Evolutionary conservation across 768 basidiomycete species (phyloP).

Genomic region (Rhodosporidiobolus odoratus): DNA sequence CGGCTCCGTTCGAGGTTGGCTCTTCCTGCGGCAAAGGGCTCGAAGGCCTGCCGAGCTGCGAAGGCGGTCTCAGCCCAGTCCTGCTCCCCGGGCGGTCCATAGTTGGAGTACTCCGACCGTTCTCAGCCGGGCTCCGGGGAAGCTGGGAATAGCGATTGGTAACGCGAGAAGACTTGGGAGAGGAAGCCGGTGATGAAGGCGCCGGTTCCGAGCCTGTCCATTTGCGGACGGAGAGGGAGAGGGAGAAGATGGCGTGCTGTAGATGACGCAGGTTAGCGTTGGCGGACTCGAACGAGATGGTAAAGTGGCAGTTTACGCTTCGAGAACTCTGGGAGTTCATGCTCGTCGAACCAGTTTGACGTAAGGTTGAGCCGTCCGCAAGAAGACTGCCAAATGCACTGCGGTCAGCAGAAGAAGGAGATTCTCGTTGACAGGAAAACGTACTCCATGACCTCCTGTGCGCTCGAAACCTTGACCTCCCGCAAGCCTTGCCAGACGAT

Average conservation of each 20-base stretch:
- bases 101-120: slow-evolving; percentile 22
- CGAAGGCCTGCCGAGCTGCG: too few relatives aligned
- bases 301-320: too few relatives aligned
- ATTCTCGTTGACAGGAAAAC: slow-evolving; percentile 44
- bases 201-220: slow-evolving; percentile 55
- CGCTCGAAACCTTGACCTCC: slow-evolving; percentile 79
- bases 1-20: slow-evolving; percentile 52
- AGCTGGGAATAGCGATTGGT: slow-evolving; percentile 20
- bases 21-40: slow-evolving; percentile 49
- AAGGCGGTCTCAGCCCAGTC: slow-evolving; percentile 7
- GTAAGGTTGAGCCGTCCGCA: slow-evolving; percentile 78
- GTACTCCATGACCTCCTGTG: slow-evolving; percentile 85
- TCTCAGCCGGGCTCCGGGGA: slow-evolving; percentile 21
- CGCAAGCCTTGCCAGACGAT: slow-evolving; percentile 96
- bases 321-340: slow-evolving; percentile 99
- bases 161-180: slow-evolving; percentile 15
- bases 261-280: too few relatives aligned
- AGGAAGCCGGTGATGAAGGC: slow-evolving; percentile 12
- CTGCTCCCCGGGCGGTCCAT: slow-evolving; percentile 27
- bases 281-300: too few relatives aligned
- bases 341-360: slow-evolving; percentile 92
- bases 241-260: slow-evolving; percentile 99
- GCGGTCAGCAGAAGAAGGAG: too few relatives aligned
- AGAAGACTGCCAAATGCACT: slow-evolving; percentile 65
- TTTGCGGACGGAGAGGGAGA: slow-evolving; percentile 87